These are phyloP conservation scores for Furcasterigmium furcatum DNA, from an alignment of 2,329 filamentous ascomycete species.

Conservation along the genomic window DNA sequence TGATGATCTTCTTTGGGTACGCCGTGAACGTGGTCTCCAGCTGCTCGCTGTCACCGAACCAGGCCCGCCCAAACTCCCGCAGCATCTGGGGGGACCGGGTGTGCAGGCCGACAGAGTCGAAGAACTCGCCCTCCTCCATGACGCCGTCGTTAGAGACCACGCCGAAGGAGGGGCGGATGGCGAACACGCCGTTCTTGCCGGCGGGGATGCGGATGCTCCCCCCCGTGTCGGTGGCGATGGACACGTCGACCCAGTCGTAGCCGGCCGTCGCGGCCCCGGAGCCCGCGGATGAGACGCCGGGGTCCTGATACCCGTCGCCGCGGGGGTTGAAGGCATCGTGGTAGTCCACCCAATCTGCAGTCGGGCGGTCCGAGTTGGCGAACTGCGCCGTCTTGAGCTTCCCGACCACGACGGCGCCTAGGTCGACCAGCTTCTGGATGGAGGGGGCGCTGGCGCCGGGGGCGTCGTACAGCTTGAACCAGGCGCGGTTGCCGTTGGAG, in stretches of 20 bases:
- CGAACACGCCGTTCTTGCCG: conserved; percentile 19
- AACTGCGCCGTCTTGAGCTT: conserved; percentile 51
- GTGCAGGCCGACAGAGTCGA: conserved; percentile 23
- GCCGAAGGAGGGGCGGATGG: conserved; percentile 21
- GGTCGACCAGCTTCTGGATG: conserved; percentile 53
- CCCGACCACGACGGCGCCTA: conserved; percentile 54
- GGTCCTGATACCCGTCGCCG: conserved; percentile 40
- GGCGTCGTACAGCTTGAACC: conserved; percentile 47
- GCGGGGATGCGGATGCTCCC: conserved; percentile 20
- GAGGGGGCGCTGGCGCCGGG: conserved; percentile 42
- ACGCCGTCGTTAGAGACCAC: conserved; percentile 17
- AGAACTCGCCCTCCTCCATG: conserved; percentile 17
- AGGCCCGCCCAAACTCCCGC: conserved; percentile 30
- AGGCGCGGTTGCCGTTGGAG: conserved; percentile 55
- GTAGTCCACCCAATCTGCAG: conserved; percentile 40
- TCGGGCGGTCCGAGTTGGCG: conserved; percentile 31
- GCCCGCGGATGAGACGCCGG: conserved; percentile 19
- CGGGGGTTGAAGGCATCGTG: conserved; percentile 38
- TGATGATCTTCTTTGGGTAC: too few relatives aligned
- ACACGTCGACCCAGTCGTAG: conserved; percentile 22
- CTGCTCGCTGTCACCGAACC: too few relatives aligned
- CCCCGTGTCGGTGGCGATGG: conserved; percentile 17
- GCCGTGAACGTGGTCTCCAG: too few relatives aligned
- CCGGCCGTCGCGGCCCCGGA: conserved; percentile 19
- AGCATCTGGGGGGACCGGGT: conserved; percentile 17